These are phyloP conservation scores for Laguncularia racemosa DNA, from an alignment of 345 rosid genomes.

Conservation along the genomic window DNA sequence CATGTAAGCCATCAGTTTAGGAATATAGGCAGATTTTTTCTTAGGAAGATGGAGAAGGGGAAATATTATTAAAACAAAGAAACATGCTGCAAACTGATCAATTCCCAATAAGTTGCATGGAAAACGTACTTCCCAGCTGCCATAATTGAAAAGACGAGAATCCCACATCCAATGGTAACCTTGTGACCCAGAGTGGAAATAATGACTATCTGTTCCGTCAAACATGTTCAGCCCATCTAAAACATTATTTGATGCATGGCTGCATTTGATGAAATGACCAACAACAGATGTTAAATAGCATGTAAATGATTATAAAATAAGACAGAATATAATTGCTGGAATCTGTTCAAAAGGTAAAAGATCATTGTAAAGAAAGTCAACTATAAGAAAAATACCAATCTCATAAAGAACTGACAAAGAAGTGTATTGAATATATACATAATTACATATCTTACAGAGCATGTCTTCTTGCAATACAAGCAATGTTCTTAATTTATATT, in stretches of 20 bases:
- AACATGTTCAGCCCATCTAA: constrained; percentile 96
- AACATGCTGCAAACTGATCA: not conserved
- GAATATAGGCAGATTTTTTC: not conserved
- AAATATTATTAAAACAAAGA: constrained; percentile 1
- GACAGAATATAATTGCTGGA: no score
- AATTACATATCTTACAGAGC: no score
- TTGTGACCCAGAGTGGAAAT: constrained; percentile 77
- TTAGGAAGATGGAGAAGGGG: not conserved
- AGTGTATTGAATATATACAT: no score
- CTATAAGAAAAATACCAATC: no score
- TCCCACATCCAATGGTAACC: constrained; percentile 99
- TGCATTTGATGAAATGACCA: constrained; percentile 20
- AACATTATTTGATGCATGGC: constrained; percentile 88
- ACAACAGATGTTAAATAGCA: constrained; percentile 2
- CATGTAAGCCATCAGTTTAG: constrained; percentile 3
- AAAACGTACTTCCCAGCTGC: constrained; percentile 89
- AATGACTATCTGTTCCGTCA: constrained; percentile 90
- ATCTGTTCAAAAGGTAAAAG: no score
- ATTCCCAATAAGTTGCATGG: constrained; percentile 6
- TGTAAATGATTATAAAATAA: no score
- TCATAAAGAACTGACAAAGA: no score
- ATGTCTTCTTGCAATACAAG: no score
- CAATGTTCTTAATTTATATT: no score
- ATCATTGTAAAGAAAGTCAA: no score
- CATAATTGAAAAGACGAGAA: constrained; percentile 95